Evolutionary conservation across 495 filamentous ascomycete species (phyloP).

Genomic region (Chaetomium tenue): DNA sequence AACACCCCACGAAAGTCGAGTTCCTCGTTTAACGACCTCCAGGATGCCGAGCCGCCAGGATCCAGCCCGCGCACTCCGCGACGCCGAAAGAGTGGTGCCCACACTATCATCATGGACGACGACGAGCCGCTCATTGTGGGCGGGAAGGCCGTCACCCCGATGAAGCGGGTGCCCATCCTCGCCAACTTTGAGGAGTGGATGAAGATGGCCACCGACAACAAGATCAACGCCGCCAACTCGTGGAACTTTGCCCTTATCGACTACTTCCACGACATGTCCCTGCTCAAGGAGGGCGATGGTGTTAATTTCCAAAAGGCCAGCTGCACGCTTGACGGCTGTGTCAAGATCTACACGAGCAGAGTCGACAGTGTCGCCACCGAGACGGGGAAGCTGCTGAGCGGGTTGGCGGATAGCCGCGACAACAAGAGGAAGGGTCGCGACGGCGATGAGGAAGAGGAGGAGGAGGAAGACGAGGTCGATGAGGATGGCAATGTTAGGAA

Average conservation of each 20-base stretch:
- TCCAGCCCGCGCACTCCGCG: slow-evolving; percentile 61
- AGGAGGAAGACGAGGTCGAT: slow-evolving; percentile 74
- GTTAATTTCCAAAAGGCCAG: slow-evolving; percentile 99
- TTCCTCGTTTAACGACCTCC: slow-evolving; percentile 58
- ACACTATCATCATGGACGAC: slow-evolving; percentile 57
- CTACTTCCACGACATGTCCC: slow-evolving; percentile 99
- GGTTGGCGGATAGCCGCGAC: slow-evolving; percentile 84
- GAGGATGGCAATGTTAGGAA: slow-evolving; percentile 73
- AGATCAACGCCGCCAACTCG: slow-evolving; percentile 98
- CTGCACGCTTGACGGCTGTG: slow-evolving; percentile 95
- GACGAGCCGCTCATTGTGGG: slow-evolving; percentile 60
- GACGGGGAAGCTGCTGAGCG: slow-evolving; percentile 92
- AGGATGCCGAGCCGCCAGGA: slow-evolving; percentile 51
- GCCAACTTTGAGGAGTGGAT: slow-evolving; percentile 99
- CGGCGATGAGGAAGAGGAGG: slow-evolving; percentile 66
- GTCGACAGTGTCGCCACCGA: slow-evolving; percentile 98
- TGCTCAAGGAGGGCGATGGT: slow-evolving; percentile 91
- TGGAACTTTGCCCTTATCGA: slow-evolving; percentile 99
- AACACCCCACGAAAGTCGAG: slow-evolving; percentile 72
- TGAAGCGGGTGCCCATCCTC: slow-evolving; percentile 92
- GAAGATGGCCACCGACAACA: slow-evolving; percentile 99
- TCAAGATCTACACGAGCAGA: slow-evolving; percentile 98
- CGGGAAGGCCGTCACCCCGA: slow-evolving; percentile 77
- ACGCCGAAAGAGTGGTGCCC: slow-evolving; percentile 45
- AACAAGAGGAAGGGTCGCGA: slow-evolving; percentile 64